Conservation (phyloP, 1,284 basidiomycete genomes). For the Trichosporon sp. region DNA sequence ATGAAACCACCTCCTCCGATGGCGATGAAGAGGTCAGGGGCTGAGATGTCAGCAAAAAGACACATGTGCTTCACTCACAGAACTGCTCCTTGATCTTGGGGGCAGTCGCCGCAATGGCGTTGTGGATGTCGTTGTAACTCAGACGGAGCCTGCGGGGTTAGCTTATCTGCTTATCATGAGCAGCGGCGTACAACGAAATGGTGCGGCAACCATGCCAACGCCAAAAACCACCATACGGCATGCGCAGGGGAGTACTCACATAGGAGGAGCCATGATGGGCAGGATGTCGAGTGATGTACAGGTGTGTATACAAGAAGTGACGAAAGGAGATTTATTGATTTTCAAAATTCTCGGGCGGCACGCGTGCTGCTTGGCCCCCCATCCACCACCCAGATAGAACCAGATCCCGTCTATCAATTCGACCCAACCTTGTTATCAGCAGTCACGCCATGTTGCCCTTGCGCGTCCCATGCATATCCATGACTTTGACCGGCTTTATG, state of each 20-base stretch:
- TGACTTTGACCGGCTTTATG: too few relatives aligned
- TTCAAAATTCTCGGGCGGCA: conserved; percentile 14
- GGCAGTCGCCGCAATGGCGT: conserved; percentile 51
- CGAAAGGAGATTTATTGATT: conserved; percentile 6
- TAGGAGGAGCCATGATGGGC: conserved; percentile 25
- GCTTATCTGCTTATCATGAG: conserved; percentile 11
- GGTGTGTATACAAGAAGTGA: background rate
- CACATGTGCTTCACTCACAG: conserved; percentile 38
- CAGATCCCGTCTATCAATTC: conserved; percentile 10
- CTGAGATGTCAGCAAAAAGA: conserved; percentile 30
- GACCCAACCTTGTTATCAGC: background rate
- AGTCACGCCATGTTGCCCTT: background rate
- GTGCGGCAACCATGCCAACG: background rate
- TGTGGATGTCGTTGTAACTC: conserved; percentile 58
- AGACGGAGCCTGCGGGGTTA: conserved; percentile 37
- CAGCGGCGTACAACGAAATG: background rate
- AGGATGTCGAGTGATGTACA: background rate
- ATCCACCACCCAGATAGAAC: background rate
- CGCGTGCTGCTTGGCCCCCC: background rate
- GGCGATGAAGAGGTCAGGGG: conserved; percentile 52
- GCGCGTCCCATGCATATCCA: background rate
- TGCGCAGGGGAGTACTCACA: conserved; percentile 16
- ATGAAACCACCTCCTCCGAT: conserved; percentile 75
- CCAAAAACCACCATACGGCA: background rate
- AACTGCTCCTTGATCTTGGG: conserved; percentile 55